Conservation (phyloP, 345 rosid genomes). For the Excoecaria agallocha region DNA sequence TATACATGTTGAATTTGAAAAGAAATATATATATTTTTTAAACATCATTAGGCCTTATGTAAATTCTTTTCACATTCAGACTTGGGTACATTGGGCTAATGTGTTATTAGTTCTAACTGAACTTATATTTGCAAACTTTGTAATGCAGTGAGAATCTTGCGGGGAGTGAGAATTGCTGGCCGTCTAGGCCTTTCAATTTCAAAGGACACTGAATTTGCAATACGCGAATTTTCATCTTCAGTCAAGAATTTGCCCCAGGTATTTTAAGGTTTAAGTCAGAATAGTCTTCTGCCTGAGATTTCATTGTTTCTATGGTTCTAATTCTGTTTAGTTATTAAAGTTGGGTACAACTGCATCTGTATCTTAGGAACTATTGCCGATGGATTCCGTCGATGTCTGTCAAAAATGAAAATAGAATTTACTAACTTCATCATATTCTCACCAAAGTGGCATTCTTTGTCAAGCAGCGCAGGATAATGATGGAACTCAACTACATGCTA, state of each 20-base stretch:
- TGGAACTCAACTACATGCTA: constrained; percentile 92
- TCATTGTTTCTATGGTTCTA: constrained; percentile 1
- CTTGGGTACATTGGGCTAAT: constrained; percentile 10
- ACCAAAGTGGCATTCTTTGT: constrained; percentile 21
- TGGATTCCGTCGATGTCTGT: constrained; percentile 1
- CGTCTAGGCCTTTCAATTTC: constrained; percentile 70
- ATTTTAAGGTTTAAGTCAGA: constrained; percentile 13
- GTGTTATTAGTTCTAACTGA: constrained; percentile 21
- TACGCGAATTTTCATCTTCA: constrained; percentile 53
- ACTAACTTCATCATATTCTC: constrained; percentile 15
- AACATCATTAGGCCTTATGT: background rate
- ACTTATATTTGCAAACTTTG: constrained; percentile 8
- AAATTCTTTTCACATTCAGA: constrained; percentile 11
- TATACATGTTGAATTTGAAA: background rate
- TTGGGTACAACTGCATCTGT: background rate
- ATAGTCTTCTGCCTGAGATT: constrained; percentile 4
- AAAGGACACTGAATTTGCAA: constrained; percentile 64
- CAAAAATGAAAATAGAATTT: background rate
- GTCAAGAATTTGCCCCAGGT: constrained; percentile 63
- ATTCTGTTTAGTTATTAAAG: background rate
- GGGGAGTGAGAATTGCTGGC: constrained; percentile 88
- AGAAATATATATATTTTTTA: background rate
- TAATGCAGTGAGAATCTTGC: constrained; percentile 79
- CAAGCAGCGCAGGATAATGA: constrained; percentile 66
- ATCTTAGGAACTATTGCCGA: background rate